Evolutionary conservation across 345 rosid genomes (phyloP).

Genomic region (Arabis alpina): DNA sequence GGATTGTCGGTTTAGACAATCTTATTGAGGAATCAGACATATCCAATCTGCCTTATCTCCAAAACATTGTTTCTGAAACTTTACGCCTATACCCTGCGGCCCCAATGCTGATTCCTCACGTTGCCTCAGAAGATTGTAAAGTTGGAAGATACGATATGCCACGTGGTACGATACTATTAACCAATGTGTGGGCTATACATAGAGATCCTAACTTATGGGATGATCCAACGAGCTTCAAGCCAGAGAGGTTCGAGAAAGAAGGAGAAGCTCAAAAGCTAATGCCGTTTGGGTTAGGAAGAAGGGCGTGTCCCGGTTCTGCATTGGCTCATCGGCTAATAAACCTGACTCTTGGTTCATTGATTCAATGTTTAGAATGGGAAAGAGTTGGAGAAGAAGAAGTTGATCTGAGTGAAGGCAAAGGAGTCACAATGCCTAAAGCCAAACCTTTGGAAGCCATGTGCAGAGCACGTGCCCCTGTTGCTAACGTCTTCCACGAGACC

Average conservation of each 20-base stretch:
- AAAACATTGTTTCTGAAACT: slow-evolving; percentile 48
- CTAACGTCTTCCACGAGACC: slow-evolving; percentile 1
- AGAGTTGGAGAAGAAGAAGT: slow-evolving; percentile 20
- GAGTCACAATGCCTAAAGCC: slow-evolving; percentile 25
- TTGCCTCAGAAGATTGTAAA: slow-evolving; percentile 44
- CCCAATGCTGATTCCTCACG: slow-evolving; percentile 48
- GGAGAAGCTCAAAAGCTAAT: slow-evolving; percentile 40
- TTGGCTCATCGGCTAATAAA: slow-evolving; percentile 45
- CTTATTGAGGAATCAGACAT: slow-evolving; percentile 47
- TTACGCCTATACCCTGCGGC: slow-evolving; percentile 48
- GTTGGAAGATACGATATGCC: slow-evolving; percentile 50
- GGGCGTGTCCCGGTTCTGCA: slow-evolving; percentile 55
- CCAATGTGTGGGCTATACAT: slow-evolving; percentile 39
- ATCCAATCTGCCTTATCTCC: slow-evolving; percentile 49
- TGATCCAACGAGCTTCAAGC: slow-evolving; percentile 33
- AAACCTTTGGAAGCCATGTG: slow-evolving; percentile 35
- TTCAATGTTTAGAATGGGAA: slow-evolving; percentile 41
- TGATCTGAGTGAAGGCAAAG: slow-evolving; percentile 34
- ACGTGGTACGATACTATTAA: slow-evolving; percentile 44
- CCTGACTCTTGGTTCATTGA: slow-evolving; percentile 30
- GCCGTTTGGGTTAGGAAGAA: slow-evolving; percentile 55
- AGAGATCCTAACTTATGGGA: slow-evolving; percentile 40
- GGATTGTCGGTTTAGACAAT: slow-evolving; percentile 32
- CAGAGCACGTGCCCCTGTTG: slow-evolving; percentile 25
- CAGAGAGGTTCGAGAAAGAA: slow-evolving; percentile 42